Conservation (phyloP, 805 yeast genomes). For the Kodamaea lidongshanica region DNA sequence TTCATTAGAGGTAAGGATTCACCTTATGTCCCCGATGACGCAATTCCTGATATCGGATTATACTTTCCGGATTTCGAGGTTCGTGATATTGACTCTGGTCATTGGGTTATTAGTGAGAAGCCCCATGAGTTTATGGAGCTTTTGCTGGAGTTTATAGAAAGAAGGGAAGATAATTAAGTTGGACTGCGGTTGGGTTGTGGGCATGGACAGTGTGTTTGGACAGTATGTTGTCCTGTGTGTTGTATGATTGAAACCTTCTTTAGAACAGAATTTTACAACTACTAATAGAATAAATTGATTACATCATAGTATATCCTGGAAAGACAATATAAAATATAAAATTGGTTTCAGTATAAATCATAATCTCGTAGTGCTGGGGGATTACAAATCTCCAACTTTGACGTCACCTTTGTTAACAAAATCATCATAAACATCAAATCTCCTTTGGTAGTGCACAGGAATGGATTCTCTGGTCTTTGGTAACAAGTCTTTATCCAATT, state of each 20-base stretch:
- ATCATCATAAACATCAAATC: slow-evolving; percentile 41
- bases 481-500: slow-evolving; percentile 32
- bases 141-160: slow-evolving; percentile 57
- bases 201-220: too few relatives aligned
- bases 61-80: slow-evolving; percentile 76
- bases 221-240: too few relatives aligned
- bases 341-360: too few relatives aligned
- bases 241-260: neutral
- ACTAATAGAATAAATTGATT: too few relatives aligned
- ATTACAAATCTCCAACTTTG: slow-evolving; percentile 22
- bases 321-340: too few relatives aligned
- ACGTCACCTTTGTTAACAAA: slow-evolving; percentile 24
- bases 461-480: slow-evolving; percentile 37
- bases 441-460: slow-evolving; percentile 39
- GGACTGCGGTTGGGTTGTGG: neutral
- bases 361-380: too few relatives aligned
- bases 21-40: slow-evolving; percentile 76
- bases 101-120: slow-evolving; percentile 87
- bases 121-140: slow-evolving; percentile 66
- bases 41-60: slow-evolving; percentile 60
- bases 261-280: too few relatives aligned
- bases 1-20: slow-evolving; percentile 78
- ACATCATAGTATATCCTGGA: too few relatives aligned
- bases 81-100: slow-evolving; percentile 77
- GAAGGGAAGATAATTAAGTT: slow-evolving; percentile 30